A percentile compares a stretch with the other conserved stretches of the same genome.
Conservation (phyloP, 2,329 filamentous ascomycete species). For the Pestalotiopsis sp. region DNA sequence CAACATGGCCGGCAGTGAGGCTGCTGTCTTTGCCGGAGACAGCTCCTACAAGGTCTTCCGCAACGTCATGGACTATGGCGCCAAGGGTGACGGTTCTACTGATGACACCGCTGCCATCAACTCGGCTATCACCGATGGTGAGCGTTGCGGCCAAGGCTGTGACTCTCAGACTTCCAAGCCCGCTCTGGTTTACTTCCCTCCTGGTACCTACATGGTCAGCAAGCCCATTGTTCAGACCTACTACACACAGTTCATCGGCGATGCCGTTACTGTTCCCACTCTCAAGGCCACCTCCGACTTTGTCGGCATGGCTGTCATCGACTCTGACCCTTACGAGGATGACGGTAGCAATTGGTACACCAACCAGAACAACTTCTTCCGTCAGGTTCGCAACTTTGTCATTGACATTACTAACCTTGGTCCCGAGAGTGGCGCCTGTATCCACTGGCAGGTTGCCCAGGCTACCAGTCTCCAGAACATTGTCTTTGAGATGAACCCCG, state of each 20-base stretch:
- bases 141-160: constrained; percentile 79
- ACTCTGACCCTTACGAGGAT: constrained; percentile 80
- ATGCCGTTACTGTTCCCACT: constrained; percentile 71
- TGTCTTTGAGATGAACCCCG: constrained; percentile 75
- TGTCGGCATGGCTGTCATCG: constrained; percentile 83
- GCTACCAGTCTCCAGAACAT: constrained; percentile 82
- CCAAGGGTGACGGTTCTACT: constrained; percentile 66
- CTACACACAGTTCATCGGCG: constrained; percentile 91
- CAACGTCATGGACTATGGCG: constrained; percentile 77
- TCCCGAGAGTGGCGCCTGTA: constrained; percentile 63
- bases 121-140: constrained; percentile 73
- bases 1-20: constrained; percentile 69
- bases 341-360: constrained; percentile 74
- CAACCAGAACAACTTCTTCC: constrained; percentile 85
- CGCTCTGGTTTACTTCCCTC: constrained; percentile 88
- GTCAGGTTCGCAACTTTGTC: constrained; percentile 79
- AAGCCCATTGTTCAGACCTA: constrained; percentile 82
- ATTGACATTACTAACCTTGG: constrained; percentile 74
- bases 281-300: constrained; percentile 77
- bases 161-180: constrained; percentile 84
- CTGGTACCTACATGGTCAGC: constrained; percentile 83
- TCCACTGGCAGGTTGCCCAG: constrained; percentile 87
- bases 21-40: constrained; percentile 63
- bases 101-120: constrained; percentile 94
- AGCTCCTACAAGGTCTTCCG: constrained; percentile 72